Evolutionary conservation across 352 stramenopile genomes (phyloP).

Genomic region (Blastocystis sp.): DNA sequence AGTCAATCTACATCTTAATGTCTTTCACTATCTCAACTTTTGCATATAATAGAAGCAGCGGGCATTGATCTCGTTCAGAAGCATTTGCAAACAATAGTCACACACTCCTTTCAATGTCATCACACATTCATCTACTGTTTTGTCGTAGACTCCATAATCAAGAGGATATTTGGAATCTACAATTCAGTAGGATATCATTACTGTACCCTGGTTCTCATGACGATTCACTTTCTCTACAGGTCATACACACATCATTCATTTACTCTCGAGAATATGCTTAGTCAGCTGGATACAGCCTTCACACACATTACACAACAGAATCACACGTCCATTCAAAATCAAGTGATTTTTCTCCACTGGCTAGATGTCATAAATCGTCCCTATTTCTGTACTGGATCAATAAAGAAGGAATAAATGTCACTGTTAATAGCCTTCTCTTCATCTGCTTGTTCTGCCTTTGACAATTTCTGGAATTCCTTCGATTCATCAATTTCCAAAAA

Average conservation of each 20-base stretch:
- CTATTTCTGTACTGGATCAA: not conserved
- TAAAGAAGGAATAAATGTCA: slow-evolving; percentile 46
- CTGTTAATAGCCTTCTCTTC: slow-evolving; percentile 35
- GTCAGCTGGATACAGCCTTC: not conserved
- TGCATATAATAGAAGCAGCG: slow-evolving; percentile 1
- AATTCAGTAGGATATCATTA: not conserved
- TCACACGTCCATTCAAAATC: slow-evolving; percentile 30
- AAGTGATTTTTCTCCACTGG: slow-evolving; percentile 2
- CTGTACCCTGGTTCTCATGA: not conserved
- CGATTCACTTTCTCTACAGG: not conserved
- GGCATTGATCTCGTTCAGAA: not conserved
- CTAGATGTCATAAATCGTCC: not conserved
- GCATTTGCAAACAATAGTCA: slow-evolving; percentile 21
- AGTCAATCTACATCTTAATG: not conserved
- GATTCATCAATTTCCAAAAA: not conserved
- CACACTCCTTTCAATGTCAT: not conserved
- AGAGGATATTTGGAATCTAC: not conserved
- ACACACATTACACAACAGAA: slow-evolving; percentile 36
- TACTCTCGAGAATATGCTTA: not conserved
- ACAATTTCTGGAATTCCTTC: not conserved
- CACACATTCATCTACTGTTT: not conserved
- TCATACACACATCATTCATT: not conserved
- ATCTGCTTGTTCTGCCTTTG: not conserved
- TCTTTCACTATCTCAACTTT: not conserved
- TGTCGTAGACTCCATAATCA: not conserved